These are phyloP conservation scores for Blastobotrys mokoenaii DNA, from an alignment of 805 yeast species.

Conservation along the genomic window DNA sequence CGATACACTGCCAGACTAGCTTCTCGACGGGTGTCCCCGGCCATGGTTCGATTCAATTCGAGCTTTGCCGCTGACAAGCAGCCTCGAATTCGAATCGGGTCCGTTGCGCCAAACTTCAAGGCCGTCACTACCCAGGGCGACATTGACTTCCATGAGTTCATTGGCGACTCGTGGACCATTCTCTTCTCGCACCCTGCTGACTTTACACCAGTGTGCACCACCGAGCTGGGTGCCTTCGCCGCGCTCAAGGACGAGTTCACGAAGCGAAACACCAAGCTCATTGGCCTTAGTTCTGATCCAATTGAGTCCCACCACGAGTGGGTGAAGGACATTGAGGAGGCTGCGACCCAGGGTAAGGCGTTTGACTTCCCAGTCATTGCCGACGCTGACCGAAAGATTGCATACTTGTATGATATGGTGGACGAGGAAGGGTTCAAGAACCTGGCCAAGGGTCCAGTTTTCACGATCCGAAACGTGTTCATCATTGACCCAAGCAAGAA, in stretches of 20 bases:
- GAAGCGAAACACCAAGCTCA: conserved; percentile 75
- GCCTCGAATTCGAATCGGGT: conserved; percentile 63
- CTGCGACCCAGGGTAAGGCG: conserved; percentile 55
- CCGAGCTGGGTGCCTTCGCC: conserved; percentile 92
- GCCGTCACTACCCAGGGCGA: conserved; percentile 78
- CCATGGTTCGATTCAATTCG: conserved; percentile 5
- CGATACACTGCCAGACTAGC: not conserved
- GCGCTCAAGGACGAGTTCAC: conserved; percentile 81
- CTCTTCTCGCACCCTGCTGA: conserved; percentile 94
- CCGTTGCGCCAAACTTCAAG: conserved; percentile 79
- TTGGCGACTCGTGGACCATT: conserved; percentile 81
- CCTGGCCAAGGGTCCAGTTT: conserved; percentile 61
- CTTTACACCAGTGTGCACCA: conserved; percentile 94
- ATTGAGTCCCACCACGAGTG: conserved; percentile 73
- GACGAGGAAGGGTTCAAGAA: conserved; percentile 77
- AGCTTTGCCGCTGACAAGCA: conserved; percentile 23
- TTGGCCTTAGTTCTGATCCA: conserved; percentile 84
- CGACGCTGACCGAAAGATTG: conserved; percentile 76
- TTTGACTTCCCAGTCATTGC: conserved; percentile 88
- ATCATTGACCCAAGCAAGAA: conserved; percentile 86
- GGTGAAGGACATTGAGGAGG: conserved; percentile 88
- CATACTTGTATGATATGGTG: conserved; percentile 79
- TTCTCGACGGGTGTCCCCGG: too few relatives aligned
- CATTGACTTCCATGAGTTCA: conserved; percentile 78
- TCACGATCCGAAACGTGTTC: conserved; percentile 88